Base-by-base conservation (phyloP, 2,329 filamentous ascomycete genomes). In the Pestalotiopsis sp. region DNA sequence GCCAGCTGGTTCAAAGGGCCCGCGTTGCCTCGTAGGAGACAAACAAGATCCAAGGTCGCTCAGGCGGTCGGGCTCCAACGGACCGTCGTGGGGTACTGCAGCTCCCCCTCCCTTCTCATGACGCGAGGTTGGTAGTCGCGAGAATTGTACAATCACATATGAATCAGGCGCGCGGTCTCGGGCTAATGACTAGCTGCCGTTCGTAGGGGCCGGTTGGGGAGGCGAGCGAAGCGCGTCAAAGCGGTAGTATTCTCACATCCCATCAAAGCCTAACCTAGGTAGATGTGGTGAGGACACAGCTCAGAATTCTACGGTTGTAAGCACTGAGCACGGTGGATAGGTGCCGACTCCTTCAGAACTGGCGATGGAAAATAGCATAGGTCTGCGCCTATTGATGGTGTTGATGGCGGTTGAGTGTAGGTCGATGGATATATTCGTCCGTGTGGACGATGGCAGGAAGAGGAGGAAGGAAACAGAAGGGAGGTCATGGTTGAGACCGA, bases 171-270 rank as follows among this genome's bases (percentile, higher is more conserved):
- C 36, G 63, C 49, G 45, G 49, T 17, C 49, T 52, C 57, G 27
- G 20, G 27, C 63, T 20, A 66, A 25, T 45, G 25, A 58, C 25
- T 38, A 20, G n/a, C 12, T 56, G 63, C 63, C 41, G 23, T 66
- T 56, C 57, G 63, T 66, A 66, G 45, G 27, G 12, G 17, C n/a
- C 25, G 25, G 14, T 25, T 11, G 63, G 31, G 36, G 5, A 45
- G 57, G 63, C 20, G 57, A 66, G 63, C 57, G 45, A 66, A 66
- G 63, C 63, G 63, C 63, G 11, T 13, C 25, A 27, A 23, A 17
- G 36, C 4, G 14, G 17, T 36, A 12, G n/a, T 38, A 20, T 31
- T 36, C 41, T 57, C 45, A 45, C 63, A 45, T 36, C 27, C 59
- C 31, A 36, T 36, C 31, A 9, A 36, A 36, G 7, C 31, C 31